phyloP scores from a whole-genome alignment of 2,329 filamentous ascomycete species.

The Cladosporium halotolerans region DNA sequence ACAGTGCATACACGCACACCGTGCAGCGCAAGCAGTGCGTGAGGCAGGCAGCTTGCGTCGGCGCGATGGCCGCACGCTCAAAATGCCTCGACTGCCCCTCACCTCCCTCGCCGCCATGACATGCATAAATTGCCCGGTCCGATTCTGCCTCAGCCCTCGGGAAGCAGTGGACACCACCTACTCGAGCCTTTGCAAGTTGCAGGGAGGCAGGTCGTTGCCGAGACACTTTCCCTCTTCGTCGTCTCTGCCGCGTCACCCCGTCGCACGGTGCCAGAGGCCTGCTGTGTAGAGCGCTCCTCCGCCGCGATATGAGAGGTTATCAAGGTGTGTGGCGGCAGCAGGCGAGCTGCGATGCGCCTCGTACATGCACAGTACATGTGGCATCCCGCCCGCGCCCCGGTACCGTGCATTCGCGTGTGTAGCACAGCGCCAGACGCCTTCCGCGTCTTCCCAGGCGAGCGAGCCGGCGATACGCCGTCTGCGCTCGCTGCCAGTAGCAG shows the following conservation, averaged over 20 bases:
- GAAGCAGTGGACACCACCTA: no score
- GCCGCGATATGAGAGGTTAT: no score
- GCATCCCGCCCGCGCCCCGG: no score
- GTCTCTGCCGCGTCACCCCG: slow-evolving; percentile 3
- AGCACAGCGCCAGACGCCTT: no score
- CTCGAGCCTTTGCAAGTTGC: neutral
- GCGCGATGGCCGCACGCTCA: no score
- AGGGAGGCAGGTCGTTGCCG: neutral
- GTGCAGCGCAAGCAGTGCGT: no score
- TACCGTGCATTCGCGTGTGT: no score
- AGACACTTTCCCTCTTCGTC: slow-evolving; percentile 3
- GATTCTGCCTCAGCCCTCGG: neutral
- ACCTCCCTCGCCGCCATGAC: neutral
- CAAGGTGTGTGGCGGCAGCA: neutral
- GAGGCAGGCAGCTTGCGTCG: no score
- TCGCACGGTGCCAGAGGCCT: neutral
- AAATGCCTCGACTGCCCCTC: neutral
- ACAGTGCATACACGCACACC: no score
- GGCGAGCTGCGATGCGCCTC: neutral
- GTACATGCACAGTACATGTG: neutral
- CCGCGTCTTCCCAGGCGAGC: neutral
- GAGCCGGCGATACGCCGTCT: slow-evolving; percentile 5
- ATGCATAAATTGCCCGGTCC: slow-evolving; percentile 7
- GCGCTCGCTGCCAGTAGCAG: neutral
- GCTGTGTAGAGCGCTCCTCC: no score